Base-by-base conservation (phyloP, 208 protist species). In the Leishmania turanica region DNA sequence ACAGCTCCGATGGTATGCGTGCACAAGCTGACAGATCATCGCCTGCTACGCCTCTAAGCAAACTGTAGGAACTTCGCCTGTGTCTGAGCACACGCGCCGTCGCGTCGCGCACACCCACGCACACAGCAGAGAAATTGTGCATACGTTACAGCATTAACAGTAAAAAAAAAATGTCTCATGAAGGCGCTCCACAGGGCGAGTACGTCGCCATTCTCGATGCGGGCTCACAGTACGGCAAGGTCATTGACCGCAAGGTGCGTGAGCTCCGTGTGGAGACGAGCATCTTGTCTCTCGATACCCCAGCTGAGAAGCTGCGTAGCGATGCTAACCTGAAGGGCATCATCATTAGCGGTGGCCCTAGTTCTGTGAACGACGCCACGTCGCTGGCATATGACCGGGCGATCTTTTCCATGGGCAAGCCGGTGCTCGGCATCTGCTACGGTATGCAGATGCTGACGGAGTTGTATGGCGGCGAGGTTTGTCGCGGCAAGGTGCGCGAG, bases 361-460 rank as follows among this genome's bases (percentile, higher is more conserved):
- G 89, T 65, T 97, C 91, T 7, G 90, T 99, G 21, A 95, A 99
- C 84, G 91, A 95, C 53, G 72, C 60, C 3, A 94, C 96, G 42
- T 98, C 99, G 24, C 98, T 98, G 19, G 75, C 79, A 37, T 98
- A 91, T 76, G 91, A 97, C 79, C 42, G 74, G 21, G 80, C 82
- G 27, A 76, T 99, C 27, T 98, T 99, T 81, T 80, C 71, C n/a
- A 71, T 94, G 17, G 88, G 89, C 58, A 92, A 97, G 74, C 98
- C 99, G 1, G 84, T 99, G 8, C 83, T 99, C 2, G 99, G 99
- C 78, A 99, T 99, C 76, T 99, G 99, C 90, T 99, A 99, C 82
- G 99, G 99, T n/a, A 98, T 99, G 92, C 98, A 99, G 89, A 89
- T 99, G 40, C 85, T 99, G 58, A 90, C 92, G 69, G 84, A 85